Conservation (phyloP, 2,329 filamentous ascomycete genomes). For the Fusarium oligoseptatum region DNA sequence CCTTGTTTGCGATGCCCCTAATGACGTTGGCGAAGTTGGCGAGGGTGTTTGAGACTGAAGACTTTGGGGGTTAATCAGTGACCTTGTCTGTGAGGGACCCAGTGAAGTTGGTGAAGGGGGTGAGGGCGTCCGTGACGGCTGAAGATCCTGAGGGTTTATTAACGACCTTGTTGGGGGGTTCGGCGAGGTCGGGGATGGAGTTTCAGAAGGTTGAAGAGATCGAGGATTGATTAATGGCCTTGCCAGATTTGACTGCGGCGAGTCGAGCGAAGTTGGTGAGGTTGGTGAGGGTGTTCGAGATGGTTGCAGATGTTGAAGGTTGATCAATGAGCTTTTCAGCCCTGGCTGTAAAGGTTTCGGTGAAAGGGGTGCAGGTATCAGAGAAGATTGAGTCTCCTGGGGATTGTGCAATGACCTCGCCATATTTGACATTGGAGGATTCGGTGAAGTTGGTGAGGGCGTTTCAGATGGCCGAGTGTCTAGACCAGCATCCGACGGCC, state of each 20-base stretch:
- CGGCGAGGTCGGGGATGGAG: not conserved
- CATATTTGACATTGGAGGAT: not conserved
- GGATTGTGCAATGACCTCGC: not conserved
- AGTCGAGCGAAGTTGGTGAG: not conserved
- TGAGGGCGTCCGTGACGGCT: not conserved
- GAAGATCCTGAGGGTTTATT: not conserved
- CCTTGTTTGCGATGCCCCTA: not conserved
- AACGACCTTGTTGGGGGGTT: not conserved
- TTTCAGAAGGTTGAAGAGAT: not conserved
- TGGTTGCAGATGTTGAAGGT: not conserved
- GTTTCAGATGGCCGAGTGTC: not conserved
- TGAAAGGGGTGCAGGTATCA: not conserved
- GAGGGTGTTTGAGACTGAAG: not conserved
- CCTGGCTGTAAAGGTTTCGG: not conserved
- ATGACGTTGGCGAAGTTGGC: not conserved
- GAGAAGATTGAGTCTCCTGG: not conserved
- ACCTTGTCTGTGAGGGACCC: not conserved
- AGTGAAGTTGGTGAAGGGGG: not conserved
- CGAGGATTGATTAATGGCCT: not conserved
- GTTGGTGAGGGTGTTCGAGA: not conserved
- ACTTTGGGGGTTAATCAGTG: not conserved
- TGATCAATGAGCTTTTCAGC: not conserved
- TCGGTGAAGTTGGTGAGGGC: constrained; percentile 2
- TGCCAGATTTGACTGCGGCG: not conserved
- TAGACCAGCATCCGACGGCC: not conserved